These are phyloP conservation scores for Saxophila tyrrhenica DNA, from an alignment of 495 filamentous ascomycete genomes.

Conservation along the genomic window DNA sequence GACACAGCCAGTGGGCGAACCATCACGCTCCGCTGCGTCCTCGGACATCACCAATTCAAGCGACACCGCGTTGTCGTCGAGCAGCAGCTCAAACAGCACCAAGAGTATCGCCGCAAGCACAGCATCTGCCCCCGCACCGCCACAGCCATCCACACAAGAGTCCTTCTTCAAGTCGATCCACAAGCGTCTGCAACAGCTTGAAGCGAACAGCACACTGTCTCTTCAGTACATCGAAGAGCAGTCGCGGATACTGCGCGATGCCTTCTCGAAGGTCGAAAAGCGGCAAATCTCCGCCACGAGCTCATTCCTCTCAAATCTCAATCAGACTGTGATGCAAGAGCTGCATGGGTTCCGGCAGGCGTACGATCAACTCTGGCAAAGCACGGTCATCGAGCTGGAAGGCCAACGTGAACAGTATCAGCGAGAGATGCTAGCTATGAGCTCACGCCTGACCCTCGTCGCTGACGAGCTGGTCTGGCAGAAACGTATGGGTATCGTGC, in stretches of 20 bases:
- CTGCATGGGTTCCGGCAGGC: slow-evolving; percentile 67
- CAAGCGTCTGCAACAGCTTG: slow-evolving; percentile 80
- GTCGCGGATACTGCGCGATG: slow-evolving; percentile 80
- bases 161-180: slow-evolving; percentile 95
- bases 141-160: slow-evolving; percentile 55
- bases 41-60: neutral
- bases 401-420: slow-evolving; percentile 70
- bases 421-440: slow-evolving; percentile 71
- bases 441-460: slow-evolving; percentile 65
- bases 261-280: slow-evolving; percentile 82
- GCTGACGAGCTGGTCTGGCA: slow-evolving; percentile 94
- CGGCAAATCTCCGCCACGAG: slow-evolving; percentile 75
- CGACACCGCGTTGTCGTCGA: neutral
- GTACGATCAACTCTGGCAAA: slow-evolving; percentile 95
- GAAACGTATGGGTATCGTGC: slow-evolving; percentile 84
- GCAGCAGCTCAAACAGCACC: neutral
- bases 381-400: slow-evolving; percentile 83
- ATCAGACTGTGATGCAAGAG: slow-evolving; percentile 76
- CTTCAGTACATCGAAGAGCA: slow-evolving; percentile 96
- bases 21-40: too few relatives aligned
- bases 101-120: neutral
- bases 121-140: slow-evolving; percentile 15
- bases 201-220: slow-evolving; percentile 84
- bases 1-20: too few relatives aligned
- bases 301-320: slow-evolving; percentile 69